A percentile compares a stretch with the other conserved stretches of the same genome.
Evolutionary conservation across 768 basidiomycete species (phyloP).

Genomic region (Pholiota conissans): DNA sequence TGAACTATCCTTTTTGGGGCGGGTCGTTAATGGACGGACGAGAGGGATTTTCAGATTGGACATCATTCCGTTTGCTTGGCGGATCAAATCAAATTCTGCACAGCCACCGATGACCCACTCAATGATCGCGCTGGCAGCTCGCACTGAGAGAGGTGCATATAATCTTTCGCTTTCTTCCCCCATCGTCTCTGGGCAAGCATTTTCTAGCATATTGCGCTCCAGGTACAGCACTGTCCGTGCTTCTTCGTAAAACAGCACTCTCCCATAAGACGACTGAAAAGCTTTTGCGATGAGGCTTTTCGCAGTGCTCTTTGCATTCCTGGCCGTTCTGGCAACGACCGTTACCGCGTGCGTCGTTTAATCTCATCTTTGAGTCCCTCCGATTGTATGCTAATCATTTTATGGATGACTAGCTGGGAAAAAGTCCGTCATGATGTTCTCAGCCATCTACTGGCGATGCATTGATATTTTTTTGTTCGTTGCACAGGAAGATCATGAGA

Average conservation of each 20-base stretch:
- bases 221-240: background rate
- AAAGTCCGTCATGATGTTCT: constrained; percentile 45
- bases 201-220: background rate
- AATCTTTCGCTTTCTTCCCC: background rate
- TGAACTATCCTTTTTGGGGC: too few species aligned
- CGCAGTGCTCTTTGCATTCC: constrained; percentile 41
- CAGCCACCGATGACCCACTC: constrained; percentile 16
- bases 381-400: too few species aligned
- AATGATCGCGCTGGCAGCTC: constrained; percentile 3
- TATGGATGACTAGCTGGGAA: constrained; percentile 80
- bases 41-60: too few species aligned
- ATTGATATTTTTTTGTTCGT: background rate
- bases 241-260: background rate
- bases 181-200: background rate
- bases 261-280: background rate
- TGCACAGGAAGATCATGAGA: constrained; percentile 89
- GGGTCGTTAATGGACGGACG: too few species aligned
- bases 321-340: constrained; percentile 53
- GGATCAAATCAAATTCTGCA: constrained; percentile 13
- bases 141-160: background rate
- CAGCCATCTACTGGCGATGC: background rate
- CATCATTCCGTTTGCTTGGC: background rate
- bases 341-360: constrained; percentile 56
- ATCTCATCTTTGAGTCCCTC: background rate
- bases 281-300: constrained; percentile 49